Conservation (phyloP, 352 stramenopile species). For the Phytophthora crassamura region DNA sequence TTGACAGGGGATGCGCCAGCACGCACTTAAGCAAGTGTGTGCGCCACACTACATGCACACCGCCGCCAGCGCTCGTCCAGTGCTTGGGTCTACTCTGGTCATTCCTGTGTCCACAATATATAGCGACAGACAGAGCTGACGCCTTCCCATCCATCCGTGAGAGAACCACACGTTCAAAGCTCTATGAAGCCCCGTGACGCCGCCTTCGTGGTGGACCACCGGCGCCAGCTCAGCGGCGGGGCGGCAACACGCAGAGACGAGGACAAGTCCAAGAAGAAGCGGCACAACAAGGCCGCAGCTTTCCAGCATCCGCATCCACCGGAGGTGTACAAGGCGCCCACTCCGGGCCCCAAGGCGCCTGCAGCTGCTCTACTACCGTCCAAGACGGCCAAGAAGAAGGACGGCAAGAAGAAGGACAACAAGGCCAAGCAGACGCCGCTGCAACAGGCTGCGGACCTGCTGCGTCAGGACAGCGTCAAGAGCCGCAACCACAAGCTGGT, state of each 20-base stretch:
- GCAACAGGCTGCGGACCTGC: constrained; percentile 16
- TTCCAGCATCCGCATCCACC: constrained; percentile 5
- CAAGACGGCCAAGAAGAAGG: constrained; percentile 31
- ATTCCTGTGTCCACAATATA: constrained; percentile 32
- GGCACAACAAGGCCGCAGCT: constrained; percentile 13
- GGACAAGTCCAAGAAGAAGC: constrained; percentile 49
- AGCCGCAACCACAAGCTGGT: constrained; percentile 78
- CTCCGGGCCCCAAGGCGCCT: not conserved
- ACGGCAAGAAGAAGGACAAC: constrained; percentile 42
- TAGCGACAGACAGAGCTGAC: not conserved
- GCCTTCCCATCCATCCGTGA: not conserved
- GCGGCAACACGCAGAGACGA: constrained; percentile 33
- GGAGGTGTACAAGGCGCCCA: not conserved
- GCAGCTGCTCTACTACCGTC: not conserved
- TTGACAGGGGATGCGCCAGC: not conserved
- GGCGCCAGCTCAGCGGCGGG: constrained; percentile 34
- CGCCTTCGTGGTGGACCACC: constrained; percentile 51
- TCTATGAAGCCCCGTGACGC: constrained; percentile 50
- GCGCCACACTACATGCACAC: not conserved
- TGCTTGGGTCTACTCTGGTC: not conserved
- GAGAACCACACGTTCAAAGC: no score
- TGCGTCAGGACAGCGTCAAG: constrained; percentile 69
- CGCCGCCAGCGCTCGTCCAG: constrained; percentile 7
- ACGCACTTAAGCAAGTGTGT: not conserved
- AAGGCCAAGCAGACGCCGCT: constrained; percentile 42